Percentiles rank a stretch among this genome's conserved stretches.
Evolutionary conservation across 1,139 yeast species (phyloP).

Genomic region (Taphrina flavorubra): DNA sequence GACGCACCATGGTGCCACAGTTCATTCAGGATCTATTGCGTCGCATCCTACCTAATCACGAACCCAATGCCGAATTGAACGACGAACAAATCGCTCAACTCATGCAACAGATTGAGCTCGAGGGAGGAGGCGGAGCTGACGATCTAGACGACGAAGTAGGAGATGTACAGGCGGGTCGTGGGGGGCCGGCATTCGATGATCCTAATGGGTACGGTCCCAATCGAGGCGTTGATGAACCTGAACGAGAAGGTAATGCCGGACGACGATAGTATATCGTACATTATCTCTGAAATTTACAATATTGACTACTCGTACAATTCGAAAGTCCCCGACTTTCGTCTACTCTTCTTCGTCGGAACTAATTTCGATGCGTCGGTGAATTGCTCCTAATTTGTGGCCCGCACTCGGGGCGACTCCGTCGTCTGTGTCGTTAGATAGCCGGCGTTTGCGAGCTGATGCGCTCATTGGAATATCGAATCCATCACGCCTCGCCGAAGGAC

Average conservation of each 20-base stretch:
- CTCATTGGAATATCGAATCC: no score
- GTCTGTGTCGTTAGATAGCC: neutral
- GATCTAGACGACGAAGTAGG: neutral
- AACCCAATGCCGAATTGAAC: neutral
- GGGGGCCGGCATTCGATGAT: conserved; percentile 13
- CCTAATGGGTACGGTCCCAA: conserved; percentile 30
- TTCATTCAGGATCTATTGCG: conserved; percentile 19
- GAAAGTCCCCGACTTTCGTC: no score
- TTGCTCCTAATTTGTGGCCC: neutral
- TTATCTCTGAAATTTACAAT: no score
- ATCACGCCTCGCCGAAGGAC: no score
- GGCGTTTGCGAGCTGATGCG: neutral
- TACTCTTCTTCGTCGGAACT: neutral
- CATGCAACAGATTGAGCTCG: conserved; percentile 17
- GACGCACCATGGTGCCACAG: conserved; percentile 22
- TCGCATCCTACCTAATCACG: conserved; percentile 9
- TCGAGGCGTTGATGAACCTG: conserved; percentile 31
- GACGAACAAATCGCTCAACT: conserved; percentile 18
- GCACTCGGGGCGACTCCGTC: neutral
- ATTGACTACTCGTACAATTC: no score
- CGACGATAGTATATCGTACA: neutral
- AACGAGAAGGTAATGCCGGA: conserved; percentile 24
- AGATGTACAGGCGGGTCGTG: neutral
- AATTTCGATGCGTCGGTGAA: neutral
- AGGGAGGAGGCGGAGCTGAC: neutral